A percentile compares a stretch with the other conserved stretches of the same genome.
These are phyloP conservation scores for Zymoseptoria brevis DNA, from an alignment of 2,329 filamentous ascomycete species.

Conservation along the genomic window DNA sequence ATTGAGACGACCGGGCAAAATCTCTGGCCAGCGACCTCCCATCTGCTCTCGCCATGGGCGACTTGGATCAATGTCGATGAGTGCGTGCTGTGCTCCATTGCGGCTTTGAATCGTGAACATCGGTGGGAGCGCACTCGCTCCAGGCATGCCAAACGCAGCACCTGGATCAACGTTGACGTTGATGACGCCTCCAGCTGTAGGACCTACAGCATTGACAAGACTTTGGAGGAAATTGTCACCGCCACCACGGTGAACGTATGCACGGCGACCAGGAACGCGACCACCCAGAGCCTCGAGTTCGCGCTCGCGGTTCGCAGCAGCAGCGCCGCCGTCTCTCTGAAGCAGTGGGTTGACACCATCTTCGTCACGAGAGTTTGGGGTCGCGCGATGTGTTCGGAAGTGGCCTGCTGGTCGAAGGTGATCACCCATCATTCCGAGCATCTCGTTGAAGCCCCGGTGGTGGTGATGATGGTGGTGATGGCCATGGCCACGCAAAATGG, in stretches of 20 bases:
- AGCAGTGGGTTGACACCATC: constrained; percentile 84
- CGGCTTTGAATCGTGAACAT: constrained; percentile 19
- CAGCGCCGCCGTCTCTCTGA: constrained; percentile 36
- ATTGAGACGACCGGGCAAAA: constrained; percentile 45
- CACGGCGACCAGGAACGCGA: constrained; percentile 12
- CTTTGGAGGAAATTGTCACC: constrained; percentile 19
- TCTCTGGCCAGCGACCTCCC: constrained; percentile 12
- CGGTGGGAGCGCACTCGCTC: constrained; percentile 11
- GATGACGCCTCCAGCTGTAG: constrained; percentile 10
- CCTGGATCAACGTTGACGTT: constrained; percentile 22
- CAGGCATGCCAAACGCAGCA: constrained; percentile 8
- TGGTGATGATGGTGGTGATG: constrained; percentile 23
- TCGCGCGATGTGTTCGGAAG: constrained; percentile 28
- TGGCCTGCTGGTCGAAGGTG: constrained; percentile 13
- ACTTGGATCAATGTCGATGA: constrained; percentile 24
- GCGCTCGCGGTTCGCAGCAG: constrained; percentile 31
- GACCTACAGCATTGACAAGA: constrained; percentile 18
- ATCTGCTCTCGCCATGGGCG: constrained; percentile 19
- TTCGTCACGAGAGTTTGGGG: constrained; percentile 46
- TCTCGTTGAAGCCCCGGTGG: constrained; percentile 18
- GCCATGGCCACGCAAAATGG: constrained; percentile 14
- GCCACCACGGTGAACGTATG: constrained; percentile 16
- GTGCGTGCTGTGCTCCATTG: constrained; percentile 8
- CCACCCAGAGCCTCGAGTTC: constrained; percentile 5
- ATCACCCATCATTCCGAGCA: constrained; percentile 20